Evolutionary conservation across 2,329 filamentous ascomycete genomes (phyloP), one percentile per base, ranked within the genome.

Genomic region (Trichoderma atrobrunneum): DNA sequence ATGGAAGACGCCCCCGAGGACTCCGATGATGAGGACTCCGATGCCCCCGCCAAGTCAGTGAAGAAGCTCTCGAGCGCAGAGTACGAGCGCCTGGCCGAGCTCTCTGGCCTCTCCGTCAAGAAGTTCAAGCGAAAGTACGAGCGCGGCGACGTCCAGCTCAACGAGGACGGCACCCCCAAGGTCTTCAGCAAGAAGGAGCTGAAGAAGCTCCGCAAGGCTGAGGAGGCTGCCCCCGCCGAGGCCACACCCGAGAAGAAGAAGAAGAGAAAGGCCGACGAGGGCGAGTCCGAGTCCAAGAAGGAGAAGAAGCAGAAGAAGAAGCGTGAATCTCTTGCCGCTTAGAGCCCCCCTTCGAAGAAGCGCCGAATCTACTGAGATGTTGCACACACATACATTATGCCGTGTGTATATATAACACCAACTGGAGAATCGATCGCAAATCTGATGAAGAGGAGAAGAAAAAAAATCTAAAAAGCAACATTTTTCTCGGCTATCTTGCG

Each of bases 71-170:
- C 81, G 75, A 89, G 86, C 79, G 86, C 82, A 73, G 87, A 89
- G 74, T 88, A 85, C 77, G 85, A 87, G 80, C 85, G 86, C 59
- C 81, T 91, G 60, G 92, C 92, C 54, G 88, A 87, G 73, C 86
- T 88, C 75, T 89, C 91, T 10, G 92, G 91, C 73, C 85, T 94
- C 72, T 92, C 90, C 8, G 88, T 92, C 69, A 89, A 89, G 84
- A 92, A 93, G 83, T 94, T 94, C 84, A 90, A 92, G 85, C 87
- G 91, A 80, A 94, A 94, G 86, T 90, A 90, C 76, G 92, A 93
- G 82, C 88, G 91, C 74, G 92, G 92, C 48, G 91, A 94, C 78
- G 91, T 94, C 75, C 85, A 89, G 79, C 84, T 94, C 75, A 87
- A 86, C 76, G 83, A 84, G 14, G 88, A 92, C 73, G 92, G 92